phyloP scores from a whole-genome alignment of 495 filamentous ascomycete species.

The Gamarada debralockiae region DNA sequence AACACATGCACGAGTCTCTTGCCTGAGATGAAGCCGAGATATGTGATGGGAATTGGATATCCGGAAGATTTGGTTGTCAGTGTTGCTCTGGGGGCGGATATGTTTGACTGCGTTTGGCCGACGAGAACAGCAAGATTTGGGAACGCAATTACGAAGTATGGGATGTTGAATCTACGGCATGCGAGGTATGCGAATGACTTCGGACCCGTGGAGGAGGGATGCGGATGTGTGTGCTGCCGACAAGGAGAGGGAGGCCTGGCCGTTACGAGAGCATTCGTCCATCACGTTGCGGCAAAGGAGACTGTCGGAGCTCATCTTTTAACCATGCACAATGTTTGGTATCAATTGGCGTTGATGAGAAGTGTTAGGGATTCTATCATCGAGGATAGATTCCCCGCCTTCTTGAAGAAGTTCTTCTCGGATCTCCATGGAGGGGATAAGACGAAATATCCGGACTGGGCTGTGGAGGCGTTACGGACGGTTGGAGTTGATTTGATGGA shows the following conservation, averaged over 20 bases:
- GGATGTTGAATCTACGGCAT: constrained; percentile 79
- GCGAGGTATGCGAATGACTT: constrained; percentile 76
- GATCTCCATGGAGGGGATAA: constrained; percentile 65
- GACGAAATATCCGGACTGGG: constrained; percentile 74
- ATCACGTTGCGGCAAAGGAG: constrained; percentile 90
- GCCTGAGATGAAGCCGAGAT: constrained; percentile 87
- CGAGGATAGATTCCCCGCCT: constrained; percentile 75
- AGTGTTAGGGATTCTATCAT: constrained; percentile 72
- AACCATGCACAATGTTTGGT: constrained; percentile 93
- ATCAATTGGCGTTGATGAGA: constrained; percentile 79
- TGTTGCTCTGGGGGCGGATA: constrained; percentile 90
- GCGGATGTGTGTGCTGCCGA: constrained; percentile 74
- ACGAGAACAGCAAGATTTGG: constrained; percentile 95
- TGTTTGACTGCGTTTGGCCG: constrained; percentile 99
- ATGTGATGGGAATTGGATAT: constrained; percentile 98
- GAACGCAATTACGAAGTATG: constrained; percentile 79
- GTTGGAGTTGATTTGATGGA: constrained; percentile 82
- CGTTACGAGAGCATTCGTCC: constrained; percentile 82
- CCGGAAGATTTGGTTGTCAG: constrained; percentile 93
- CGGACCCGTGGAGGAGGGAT: constrained; percentile 74
- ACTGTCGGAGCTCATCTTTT: constrained; percentile 93
- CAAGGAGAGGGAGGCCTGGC: constrained; percentile 67
- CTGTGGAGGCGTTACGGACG: constrained; percentile 69
- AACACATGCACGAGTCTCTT: constrained; percentile 79
- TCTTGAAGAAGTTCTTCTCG: constrained; percentile 72